These are phyloP conservation scores for Plantago coronopus DNA, from an alignment of 305 asterid genomes.

Conservation along the genomic window DNA sequence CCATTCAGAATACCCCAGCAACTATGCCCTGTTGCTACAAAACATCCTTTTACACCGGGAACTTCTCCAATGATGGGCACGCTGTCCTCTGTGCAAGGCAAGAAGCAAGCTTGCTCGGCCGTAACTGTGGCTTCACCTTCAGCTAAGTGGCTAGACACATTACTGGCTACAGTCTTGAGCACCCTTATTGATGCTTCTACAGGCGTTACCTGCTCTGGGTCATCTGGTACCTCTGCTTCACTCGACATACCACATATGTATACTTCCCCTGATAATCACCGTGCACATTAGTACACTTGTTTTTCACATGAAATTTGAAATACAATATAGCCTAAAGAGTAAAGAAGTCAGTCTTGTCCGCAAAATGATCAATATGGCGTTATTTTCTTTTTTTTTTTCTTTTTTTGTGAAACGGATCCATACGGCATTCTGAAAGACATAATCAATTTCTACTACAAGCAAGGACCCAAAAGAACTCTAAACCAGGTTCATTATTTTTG, in stretches of 20 bases:
- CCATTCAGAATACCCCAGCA: slow-evolving; percentile 97
- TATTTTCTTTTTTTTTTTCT: too few species aligned
- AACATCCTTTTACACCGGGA: slow-evolving; percentile 71
- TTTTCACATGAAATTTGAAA: too few species aligned
- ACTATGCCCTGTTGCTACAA: slow-evolving; percentile 80
- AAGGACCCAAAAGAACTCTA: too few species aligned
- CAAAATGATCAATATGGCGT: too few species aligned
- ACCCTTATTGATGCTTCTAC: slow-evolving; percentile 54
- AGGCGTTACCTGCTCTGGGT: slow-evolving; percentile 62
- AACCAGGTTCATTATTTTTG: too few species aligned
- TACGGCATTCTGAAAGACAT: too few species aligned
- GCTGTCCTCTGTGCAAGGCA: slow-evolving; percentile 76
- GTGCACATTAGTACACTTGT: too few species aligned
- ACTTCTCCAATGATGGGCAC: slow-evolving; percentile 75
- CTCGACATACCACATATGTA: slow-evolving; percentile 88
- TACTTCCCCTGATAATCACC: slow-evolving; percentile 59
- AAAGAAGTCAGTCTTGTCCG: too few species aligned
- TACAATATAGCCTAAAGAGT: too few species aligned
- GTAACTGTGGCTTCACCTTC: slow-evolving; percentile 63
- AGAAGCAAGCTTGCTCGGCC: slow-evolving; percentile 84
- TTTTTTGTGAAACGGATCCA: too few species aligned
- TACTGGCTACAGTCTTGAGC: slow-evolving; percentile 64
- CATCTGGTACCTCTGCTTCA: slow-evolving; percentile 76
- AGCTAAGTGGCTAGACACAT: slow-evolving; percentile 65
- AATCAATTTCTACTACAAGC: too few species aligned